Conservation (phyloP, 306 rosid species). For the Acacia acuminata region DNA sequence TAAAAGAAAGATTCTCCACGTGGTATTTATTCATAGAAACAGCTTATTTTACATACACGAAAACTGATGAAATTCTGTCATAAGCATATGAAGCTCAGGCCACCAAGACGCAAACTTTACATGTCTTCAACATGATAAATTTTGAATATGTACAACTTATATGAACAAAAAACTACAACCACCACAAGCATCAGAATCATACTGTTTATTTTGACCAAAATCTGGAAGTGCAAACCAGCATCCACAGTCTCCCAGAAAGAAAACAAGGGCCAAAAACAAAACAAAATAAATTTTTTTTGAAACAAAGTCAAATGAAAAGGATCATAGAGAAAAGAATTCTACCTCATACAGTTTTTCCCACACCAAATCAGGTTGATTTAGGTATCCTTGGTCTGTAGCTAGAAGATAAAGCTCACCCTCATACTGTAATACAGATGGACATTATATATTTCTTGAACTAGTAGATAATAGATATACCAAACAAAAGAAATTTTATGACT, state of each 20-base stretch:
- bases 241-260: neutral
- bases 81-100: conserved; percentile 15
- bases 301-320: neutral
- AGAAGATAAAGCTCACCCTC: conserved; percentile 87
- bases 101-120: neutral
- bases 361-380: conserved; percentile 95
- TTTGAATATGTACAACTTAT: neutral
- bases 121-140: neutral
- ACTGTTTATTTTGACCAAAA: neutral
- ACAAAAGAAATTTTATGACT: neutral
- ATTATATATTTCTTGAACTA: conserved; percentile 15
- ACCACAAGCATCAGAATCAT: conserved; percentile 17
- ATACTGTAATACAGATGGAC: conserved; percentile 46
- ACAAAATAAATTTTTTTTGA: neutral
- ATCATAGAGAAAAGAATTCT: conserved; percentile 25
- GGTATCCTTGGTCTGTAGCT: conserved; percentile 98
- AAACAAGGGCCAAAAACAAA: neutral
- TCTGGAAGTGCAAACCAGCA: neutral
- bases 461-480: conserved; percentile 23
- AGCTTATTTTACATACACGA: conserved; percentile 6
- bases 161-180: neutral
- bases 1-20: neutral
- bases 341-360: conserved; percentile 99
- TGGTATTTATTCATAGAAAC: neutral
- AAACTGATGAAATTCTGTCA: conserved; percentile 2